Percentiles rank a stretch among this genome's conserved stretches.
Conservation (phyloP, 306 rosid genomes). For the Pyrus pyrifolia region DNA sequence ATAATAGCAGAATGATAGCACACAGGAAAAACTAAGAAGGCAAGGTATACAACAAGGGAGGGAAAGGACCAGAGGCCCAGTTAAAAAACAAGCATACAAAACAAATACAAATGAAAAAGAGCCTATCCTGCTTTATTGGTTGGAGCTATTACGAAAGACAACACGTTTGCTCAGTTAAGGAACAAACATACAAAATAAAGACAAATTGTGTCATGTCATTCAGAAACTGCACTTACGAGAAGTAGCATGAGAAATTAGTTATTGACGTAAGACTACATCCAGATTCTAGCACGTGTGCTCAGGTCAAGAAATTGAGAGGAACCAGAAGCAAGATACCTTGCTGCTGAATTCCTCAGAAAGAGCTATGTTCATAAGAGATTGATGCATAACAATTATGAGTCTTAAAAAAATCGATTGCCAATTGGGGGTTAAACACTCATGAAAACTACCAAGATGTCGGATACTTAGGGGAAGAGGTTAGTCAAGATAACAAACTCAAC, state of each 20-base stretch:
- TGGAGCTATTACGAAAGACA: neutral
- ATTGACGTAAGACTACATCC: neutral
- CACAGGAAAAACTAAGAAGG: neutral
- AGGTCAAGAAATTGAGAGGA: neutral
- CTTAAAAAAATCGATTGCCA: neutral
- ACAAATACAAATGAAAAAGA: neutral
- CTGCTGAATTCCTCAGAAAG: neutral
- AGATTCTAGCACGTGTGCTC: neutral
- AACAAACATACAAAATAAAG: neutral
- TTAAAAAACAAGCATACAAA: neutral
- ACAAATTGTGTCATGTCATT: neutral
- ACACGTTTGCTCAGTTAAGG: no score
- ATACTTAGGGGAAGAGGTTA: neutral
- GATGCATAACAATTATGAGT: neutral
- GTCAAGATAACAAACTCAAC: neutral
- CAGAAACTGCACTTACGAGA: neutral
- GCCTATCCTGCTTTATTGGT: neutral
- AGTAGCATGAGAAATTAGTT: neutral
- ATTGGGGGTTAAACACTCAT: neutral
- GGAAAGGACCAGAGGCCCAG: neutral
- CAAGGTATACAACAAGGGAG: neutral
- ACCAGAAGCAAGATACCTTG: neutral
- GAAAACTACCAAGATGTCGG: neutral
- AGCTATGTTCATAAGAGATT: neutral
- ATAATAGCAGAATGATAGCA: no score